Conservation (phyloP, 164 flowering plant species). For the Euptelea pleiosperma region DNA sequence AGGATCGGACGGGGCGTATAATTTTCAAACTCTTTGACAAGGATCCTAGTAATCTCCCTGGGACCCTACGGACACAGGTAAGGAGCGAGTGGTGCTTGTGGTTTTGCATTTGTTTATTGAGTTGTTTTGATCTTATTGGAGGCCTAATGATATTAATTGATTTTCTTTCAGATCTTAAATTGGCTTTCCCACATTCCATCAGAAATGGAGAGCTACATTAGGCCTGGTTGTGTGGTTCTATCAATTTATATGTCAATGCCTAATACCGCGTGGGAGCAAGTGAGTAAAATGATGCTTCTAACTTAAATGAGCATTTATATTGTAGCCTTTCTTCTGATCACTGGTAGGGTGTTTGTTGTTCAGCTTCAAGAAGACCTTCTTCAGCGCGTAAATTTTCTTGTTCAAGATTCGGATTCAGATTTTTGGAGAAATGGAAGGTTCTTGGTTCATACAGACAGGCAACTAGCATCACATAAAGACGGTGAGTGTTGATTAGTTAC, state of each 20-base stretch:
- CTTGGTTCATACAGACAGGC: constrained; percentile 52
- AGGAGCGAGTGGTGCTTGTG: constrained; percentile 27
- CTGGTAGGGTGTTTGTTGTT: constrained; percentile 16
- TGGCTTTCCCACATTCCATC: constrained; percentile 92
- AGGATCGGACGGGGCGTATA: constrained; percentile 84
- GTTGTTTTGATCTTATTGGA: neutral
- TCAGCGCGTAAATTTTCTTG: constrained; percentile 41
- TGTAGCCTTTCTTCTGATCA: constrained; percentile 23
- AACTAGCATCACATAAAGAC: constrained; percentile 66
- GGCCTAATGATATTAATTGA: neutral
- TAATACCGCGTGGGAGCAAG: constrained; percentile 70
- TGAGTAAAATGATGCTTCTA: constrained; percentile 34
- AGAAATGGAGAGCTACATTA: constrained; percentile 90
- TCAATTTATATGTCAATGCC: constrained; percentile 71
- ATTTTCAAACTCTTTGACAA: constrained; percentile 82
- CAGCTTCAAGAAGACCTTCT: constrained; percentile 70
- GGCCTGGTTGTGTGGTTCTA: constrained; percentile 92
- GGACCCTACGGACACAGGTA: constrained; percentile 59
- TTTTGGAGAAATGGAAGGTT: constrained; percentile 88
- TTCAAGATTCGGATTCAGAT: constrained; percentile 45
- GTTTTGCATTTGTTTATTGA: neutral
- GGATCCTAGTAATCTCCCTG: constrained; percentile 82
- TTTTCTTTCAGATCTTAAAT: constrained; percentile 53
- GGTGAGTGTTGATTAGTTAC: constrained; percentile 39
- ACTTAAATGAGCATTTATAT: neutral